These are phyloP conservation scores for Glomus cerebriforme DNA, from an alignment of 192 early-diverging fungal species.

Conservation along the genomic window DNA sequence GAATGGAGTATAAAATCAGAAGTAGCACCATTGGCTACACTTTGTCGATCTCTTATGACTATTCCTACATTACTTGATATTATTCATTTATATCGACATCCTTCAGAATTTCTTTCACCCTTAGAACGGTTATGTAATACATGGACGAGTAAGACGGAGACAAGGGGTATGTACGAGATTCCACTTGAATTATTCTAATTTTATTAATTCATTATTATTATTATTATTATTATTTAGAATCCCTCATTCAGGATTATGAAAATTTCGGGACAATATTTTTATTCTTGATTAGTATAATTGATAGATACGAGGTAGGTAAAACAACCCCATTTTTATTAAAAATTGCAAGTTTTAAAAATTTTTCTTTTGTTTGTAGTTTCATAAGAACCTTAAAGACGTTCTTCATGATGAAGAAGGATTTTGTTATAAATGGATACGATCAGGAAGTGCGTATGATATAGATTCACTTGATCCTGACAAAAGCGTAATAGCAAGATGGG, in stretches of 20 bases:
- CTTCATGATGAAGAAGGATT: constrained; percentile 20
- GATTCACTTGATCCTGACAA: background rate
- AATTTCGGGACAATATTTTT: constrained; percentile 25
- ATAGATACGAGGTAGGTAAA: constrained; percentile 28
- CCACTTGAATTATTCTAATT: background rate
- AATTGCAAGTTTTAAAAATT: background rate
- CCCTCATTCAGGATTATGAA: constrained; percentile 19
- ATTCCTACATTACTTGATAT: constrained; percentile 15
- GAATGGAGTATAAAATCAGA: background rate
- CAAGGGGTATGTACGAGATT: too few species aligned
- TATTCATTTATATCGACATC: constrained; percentile 29
- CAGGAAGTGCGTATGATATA: background rate
- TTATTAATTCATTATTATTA: background rate
- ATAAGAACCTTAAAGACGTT: constrained; percentile 26
- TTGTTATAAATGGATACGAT: constrained; percentile 15
- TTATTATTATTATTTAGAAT: constrained; percentile 11
- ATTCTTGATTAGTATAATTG: constrained; percentile 1
- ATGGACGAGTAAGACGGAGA: background rate
- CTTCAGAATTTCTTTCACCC: constrained; percentile 7
- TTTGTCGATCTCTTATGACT: constrained; percentile 6
- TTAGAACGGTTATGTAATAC: constrained; percentile 24
- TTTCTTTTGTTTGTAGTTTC: constrained; percentile 13
- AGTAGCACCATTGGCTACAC: constrained; percentile 12
- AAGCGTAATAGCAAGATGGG: background rate
- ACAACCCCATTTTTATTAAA: background rate